Evolutionary conservation across 192 early-diverging fungal species (phyloP), one percentile per base, ranked within the genome.

Genomic region (Linnemannia elongata): DNA sequence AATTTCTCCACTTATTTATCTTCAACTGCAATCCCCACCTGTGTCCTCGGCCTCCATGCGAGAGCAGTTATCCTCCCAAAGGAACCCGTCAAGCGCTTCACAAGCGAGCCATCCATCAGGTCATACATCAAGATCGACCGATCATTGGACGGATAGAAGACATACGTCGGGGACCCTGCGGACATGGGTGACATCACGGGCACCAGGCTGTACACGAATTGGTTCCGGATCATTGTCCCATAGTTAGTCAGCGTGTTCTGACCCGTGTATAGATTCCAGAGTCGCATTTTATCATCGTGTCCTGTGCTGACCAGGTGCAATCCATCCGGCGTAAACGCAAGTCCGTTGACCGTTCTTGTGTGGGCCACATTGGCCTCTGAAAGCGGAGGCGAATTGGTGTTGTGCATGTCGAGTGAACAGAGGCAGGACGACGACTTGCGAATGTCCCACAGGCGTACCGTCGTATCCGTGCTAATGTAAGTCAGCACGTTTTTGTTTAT

Each of bases 381-480:
- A 18, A 87, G 69, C 17, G 85, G 81, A 12, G 85, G 73, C 24
- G 88, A 74, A 35, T 85, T 88, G 41, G 76, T 82, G 75, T 93
- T 93, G 81, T 95, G 89, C 74, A 93, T 83, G 76, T 95, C 93
- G 12, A 96, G 87, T 1, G 89, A 89, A 49, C 88, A 80, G 10
- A 98, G 63, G 35, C 93, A 94, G 9, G 96, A 80, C 24, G 91
- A 82, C 10, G 96, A 92, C 74, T 93, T 94, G 47, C 97, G 93
- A 42, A 97, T 93, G 86, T 98, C 97, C 97, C 97, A 98, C 60
- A 97, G 79, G 18, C 93, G 89, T 5, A 96, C 82, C 4, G 91
- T 93, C 30, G 93, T 92, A 77, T 97, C 96, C 7, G 81, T 85
- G 47, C 93, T 95, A 76, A 38, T 39, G 41, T 1, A 63, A 49